Evolutionary conservation across 371 early-diverging fungal genomes (phyloP), one percentile per base, ranked within the genome.

Genomic region (Scutellospora calospora): DNA sequence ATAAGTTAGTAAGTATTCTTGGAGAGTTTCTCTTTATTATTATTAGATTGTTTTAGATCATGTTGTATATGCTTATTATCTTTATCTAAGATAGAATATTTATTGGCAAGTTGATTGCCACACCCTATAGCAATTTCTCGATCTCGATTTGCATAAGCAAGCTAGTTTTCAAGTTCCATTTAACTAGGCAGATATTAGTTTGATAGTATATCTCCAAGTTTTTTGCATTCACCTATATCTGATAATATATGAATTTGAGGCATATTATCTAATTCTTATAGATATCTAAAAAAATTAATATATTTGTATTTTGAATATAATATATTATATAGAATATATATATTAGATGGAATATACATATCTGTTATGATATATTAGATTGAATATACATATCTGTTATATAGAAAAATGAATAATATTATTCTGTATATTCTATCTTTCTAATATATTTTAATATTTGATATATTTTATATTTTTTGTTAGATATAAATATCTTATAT

Each of bases 21-120:
- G 8, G 8, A 62, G 8, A 12, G 62, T 22, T n/a, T n/a, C n/a
- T n/a, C n/a, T n/a, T n/a, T n/a, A n/a, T n/a, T n/a, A n/a, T n/a
- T n/a, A n/a, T n/a, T n/a, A n/a, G n/a, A n/a, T n/a, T n/a, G n/a
- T n/a, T n/a, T n/a, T n/a, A n/a, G n/a, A n/a, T n/a, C n/a, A 62
- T 12, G 62, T 22, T 12, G 8, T 62, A 8, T 12, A 62, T 62
- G n/a, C n/a, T n/a, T n/a, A n/a, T n/a, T n/a, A n/a, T n/a, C n/a
- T n/a, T n/a, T n/a, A n/a, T n/a, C n/a, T 62, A 8, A 22, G 62
- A 62, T 62, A 62, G 8, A 62, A 62, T 62, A 12, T 62, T 62
- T 62, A 29, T 22, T 12, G 12, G 12, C 8, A 12, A 62, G 9
- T n/a, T 8, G 12, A 62, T 12, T 29, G 8, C 62, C n/a, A n/a